Evolutionary conservation across 805 yeast species (phyloP).

Genomic region (Metschnikowia dekortorum): DNA sequence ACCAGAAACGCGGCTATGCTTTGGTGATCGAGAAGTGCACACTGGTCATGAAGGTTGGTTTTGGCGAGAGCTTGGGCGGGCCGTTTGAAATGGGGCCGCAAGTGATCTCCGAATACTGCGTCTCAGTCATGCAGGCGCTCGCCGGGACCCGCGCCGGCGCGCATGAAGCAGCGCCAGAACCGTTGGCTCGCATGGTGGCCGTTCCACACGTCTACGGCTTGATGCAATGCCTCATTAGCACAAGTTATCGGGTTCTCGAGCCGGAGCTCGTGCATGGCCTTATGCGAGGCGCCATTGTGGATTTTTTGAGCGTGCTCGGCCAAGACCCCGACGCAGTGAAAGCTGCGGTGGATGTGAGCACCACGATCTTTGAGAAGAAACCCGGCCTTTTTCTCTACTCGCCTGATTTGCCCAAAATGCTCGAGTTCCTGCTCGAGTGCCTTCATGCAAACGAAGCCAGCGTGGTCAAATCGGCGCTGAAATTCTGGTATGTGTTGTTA

Average conservation of each 20-base stretch:
- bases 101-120: conserved; percentile 6
- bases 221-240: conserved; percentile 40
- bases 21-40: conserved; percentile 61
- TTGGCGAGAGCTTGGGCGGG: conserved; percentile 58
- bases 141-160: not conserved
- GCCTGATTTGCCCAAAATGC: conserved; percentile 21
- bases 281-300: conserved; percentile 35
- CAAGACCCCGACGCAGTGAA: conserved; percentile 60
- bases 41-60: conserved; percentile 57
- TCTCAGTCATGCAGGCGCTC: conserved; percentile 10
- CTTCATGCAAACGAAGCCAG: conserved; percentile 50
- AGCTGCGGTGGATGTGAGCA: conserved; percentile 46
- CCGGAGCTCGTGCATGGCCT: conserved; percentile 32
- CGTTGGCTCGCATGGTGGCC: conserved; percentile 21
- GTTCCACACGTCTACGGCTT: conserved; percentile 44
- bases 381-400: conserved; percentile 46
- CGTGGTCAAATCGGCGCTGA: conserved; percentile 47
- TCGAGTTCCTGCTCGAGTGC: conserved; percentile 32
- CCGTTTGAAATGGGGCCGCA: conserved; percentile 52
- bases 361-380: conserved; percentile 43
- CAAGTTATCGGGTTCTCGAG: conserved; percentile 29
- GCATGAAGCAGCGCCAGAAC: not conserved
- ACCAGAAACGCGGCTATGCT: conserved; percentile 37
- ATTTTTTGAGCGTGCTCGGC: conserved; percentile 30
- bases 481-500: conserved; percentile 53